A percentile compares a stretch with the other conserved stretches of the same genome.
Conservation (phyloP, 306 rosid genomes). For the Lathyrus sativus region DNA sequence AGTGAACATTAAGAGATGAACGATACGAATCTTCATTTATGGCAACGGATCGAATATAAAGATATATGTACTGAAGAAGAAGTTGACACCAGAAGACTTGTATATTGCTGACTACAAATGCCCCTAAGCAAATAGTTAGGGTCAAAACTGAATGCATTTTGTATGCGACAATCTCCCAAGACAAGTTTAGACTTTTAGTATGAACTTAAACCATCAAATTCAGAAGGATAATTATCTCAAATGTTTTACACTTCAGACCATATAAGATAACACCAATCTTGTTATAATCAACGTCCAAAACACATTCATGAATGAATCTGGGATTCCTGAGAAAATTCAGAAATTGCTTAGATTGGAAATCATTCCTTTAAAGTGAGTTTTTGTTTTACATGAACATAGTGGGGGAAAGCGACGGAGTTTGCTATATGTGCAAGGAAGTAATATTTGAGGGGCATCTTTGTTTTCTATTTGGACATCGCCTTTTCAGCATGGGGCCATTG, state of each 20-base stretch:
- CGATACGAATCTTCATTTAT: slow-evolving; percentile 30
- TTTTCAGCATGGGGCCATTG: not conserved
- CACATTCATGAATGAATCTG: slow-evolving; percentile 5
- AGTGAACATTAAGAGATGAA: not conserved
- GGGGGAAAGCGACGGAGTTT: too few species aligned
- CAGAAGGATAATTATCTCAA: slow-evolving; percentile 8
- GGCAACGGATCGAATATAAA: not conserved
- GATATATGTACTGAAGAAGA: slow-evolving; percentile 29
- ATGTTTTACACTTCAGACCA: slow-evolving; percentile 12
- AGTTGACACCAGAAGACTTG: slow-evolving; percentile 12
- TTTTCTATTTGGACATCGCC: not conserved
- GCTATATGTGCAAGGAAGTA: too few species aligned
- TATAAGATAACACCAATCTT: not conserved
- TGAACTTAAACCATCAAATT: slow-evolving; percentile 29
- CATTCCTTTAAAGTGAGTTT: too few species aligned
- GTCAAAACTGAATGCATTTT: slow-evolving; percentile 20
- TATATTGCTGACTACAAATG: slow-evolving; percentile 4
- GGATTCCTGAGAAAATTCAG: too few species aligned
- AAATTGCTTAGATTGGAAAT: too few species aligned
- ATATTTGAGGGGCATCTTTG: not conserved
- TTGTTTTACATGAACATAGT: too few species aligned
- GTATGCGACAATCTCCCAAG: slow-evolving; percentile 1
- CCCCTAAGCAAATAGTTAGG: slow-evolving; percentile 12
- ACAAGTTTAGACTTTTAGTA: slow-evolving; percentile 9
- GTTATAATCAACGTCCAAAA: not conserved